Percentiles rank a stretch among this genome's conserved stretches.
Conservation (phyloP, 768 basidiomycete genomes). For the Sarcomyxa edulis region DNA sequence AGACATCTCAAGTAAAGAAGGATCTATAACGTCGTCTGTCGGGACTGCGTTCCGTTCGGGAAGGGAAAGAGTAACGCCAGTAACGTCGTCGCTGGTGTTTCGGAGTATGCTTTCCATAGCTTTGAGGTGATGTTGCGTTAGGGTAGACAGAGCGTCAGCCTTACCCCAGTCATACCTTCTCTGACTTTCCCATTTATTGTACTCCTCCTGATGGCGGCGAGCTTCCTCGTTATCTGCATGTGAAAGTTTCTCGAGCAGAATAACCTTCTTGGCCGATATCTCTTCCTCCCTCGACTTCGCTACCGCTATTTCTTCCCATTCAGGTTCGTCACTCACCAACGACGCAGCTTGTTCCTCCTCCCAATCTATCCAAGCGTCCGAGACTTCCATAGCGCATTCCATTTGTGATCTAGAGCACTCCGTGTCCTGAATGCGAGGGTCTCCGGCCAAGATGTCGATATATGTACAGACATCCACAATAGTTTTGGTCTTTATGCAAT, state of each 20-base stretch:
- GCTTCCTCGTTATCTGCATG: slow-evolving; percentile 6
- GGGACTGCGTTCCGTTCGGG: too few species aligned
- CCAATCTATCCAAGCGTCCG: slow-evolving; percentile 39
- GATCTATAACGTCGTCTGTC: too few species aligned
- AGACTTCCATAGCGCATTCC: slow-evolving; percentile 43
- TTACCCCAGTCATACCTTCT: slow-evolving; percentile 18
- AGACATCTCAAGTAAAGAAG: too few species aligned
- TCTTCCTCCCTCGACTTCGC: slow-evolving; percentile 14
- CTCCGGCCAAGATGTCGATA: slow-evolving; percentile 46
- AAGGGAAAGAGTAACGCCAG: too few species aligned
- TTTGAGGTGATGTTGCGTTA: slow-evolving; percentile 17
- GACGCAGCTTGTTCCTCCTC: slow-evolving; percentile 40
- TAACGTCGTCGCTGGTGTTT: too few species aligned
- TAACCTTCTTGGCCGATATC: slow-evolving; percentile 7
- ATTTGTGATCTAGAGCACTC: slow-evolving; percentile 13
- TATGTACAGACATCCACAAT: slow-evolving; percentile 66
- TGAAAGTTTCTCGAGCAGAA: slow-evolving; percentile 5
- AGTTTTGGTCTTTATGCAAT: slow-evolving; percentile 59
- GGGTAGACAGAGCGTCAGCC: slow-evolving; percentile 16
- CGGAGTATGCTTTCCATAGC: slow-evolving; percentile 22
- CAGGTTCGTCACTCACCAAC: slow-evolving; percentile 20
- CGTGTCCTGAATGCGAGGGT: slow-evolving; percentile 14
- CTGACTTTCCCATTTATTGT: slow-evolving; percentile 12
- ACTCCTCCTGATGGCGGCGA: neutral
- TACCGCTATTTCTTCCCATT: slow-evolving; percentile 18